phyloP scores from a whole-genome alignment of 345 rosid species.

The Combretum micranthum region DNA sequence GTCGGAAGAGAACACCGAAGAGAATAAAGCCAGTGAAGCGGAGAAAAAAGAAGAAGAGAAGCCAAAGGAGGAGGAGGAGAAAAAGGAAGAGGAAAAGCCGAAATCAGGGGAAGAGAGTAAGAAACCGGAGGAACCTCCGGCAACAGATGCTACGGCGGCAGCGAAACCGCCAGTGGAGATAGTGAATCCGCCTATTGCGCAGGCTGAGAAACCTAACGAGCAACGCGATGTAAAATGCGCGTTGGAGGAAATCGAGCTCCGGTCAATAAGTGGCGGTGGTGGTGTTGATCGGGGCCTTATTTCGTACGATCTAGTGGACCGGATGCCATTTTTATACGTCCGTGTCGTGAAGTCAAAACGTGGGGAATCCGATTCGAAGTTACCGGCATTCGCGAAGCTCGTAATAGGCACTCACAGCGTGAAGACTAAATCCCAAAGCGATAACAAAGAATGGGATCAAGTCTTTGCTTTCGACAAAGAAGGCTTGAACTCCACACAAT shows the following conservation, averaged over 20 bases:
- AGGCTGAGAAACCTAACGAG: conserved; percentile 28
- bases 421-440: conserved; percentile 56
- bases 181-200: conserved; percentile 41
- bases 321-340: conserved; percentile 75
- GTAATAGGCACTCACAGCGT: conserved; percentile 75
- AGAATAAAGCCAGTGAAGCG: conserved; percentile 23
- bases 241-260: conserved; percentile 44
- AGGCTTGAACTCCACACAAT: conserved; percentile 53
- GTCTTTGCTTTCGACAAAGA: conserved; percentile 87
- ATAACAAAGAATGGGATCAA: conserved; percentile 80
- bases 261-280: conserved; percentile 26
- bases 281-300: conserved; percentile 42
- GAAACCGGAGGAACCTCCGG: conserved; percentile 25
- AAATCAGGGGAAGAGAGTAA: conserved; percentile 18
- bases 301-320: conserved; percentile 71
- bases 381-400: conserved; percentile 53
- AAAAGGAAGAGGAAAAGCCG: conserved; percentile 28
- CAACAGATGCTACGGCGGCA: conserved; percentile 9
- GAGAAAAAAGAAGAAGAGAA: conserved; percentile 27
- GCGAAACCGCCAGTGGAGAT: conserved; percentile 28
- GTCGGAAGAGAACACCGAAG: conserved; percentile 28
- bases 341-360: conserved; percentile 68
- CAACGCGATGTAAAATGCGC: conserved; percentile 16
- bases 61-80: conserved; percentile 28
- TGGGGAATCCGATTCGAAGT: conserved; percentile 28